A percentile compares a stretch with the other conserved stretches of the same genome.
Evolutionary conservation across 805 yeast genomes (phyloP).

Genomic region (Saturnispora sekii): DNA sequence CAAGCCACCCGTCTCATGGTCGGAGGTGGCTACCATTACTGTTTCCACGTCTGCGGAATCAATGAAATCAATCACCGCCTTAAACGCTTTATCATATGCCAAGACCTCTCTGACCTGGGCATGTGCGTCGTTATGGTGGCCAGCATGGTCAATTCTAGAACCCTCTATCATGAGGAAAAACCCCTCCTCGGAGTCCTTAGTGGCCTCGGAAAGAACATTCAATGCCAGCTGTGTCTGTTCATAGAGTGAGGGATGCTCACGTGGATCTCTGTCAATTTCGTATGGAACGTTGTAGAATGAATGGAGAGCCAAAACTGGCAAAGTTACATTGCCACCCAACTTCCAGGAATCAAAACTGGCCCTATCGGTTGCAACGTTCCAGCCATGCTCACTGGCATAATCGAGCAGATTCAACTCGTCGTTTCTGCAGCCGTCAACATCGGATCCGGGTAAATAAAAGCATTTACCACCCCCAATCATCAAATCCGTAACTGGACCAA

Average conservation of each 20-base stretch:
- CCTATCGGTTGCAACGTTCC: slow-evolving; percentile 54
- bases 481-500: slow-evolving; percentile 74
- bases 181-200: slow-evolving; percentile 67
- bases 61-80: slow-evolving; percentile 63
- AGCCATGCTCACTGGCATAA: slow-evolving; percentile 52
- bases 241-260: slow-evolving; percentile 61
- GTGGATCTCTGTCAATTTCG: slow-evolving; percentile 63
- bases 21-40: slow-evolving; percentile 71
- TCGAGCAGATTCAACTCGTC: slow-evolving; percentile 62
- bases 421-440: slow-evolving; percentile 54
- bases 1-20: slow-evolving; percentile 94
- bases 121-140: slow-evolving; percentile 88
- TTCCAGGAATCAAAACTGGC: slow-evolving; percentile 47
- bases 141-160: slow-evolving; percentile 91
- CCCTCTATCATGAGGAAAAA: slow-evolving; percentile 86
- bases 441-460: slow-evolving; percentile 51
- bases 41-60: slow-evolving; percentile 66
- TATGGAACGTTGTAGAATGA: slow-evolving; percentile 76
- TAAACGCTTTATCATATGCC: slow-evolving; percentile 77
- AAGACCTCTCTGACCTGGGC: slow-evolving; percentile 88
- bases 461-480: slow-evolving; percentile 90
- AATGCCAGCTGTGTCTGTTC: slow-evolving; percentile 74
- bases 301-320: slow-evolving; percentile 71
- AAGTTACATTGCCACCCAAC: slow-evolving; percentile 49
- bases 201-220: slow-evolving; percentile 53